A percentile compares a stretch with the other conserved stretches of the same genome.
Evolutionary conservation across 2,329 filamentous ascomycete genomes (phyloP).

Genomic region (Aureobasidium vineae): DNA sequence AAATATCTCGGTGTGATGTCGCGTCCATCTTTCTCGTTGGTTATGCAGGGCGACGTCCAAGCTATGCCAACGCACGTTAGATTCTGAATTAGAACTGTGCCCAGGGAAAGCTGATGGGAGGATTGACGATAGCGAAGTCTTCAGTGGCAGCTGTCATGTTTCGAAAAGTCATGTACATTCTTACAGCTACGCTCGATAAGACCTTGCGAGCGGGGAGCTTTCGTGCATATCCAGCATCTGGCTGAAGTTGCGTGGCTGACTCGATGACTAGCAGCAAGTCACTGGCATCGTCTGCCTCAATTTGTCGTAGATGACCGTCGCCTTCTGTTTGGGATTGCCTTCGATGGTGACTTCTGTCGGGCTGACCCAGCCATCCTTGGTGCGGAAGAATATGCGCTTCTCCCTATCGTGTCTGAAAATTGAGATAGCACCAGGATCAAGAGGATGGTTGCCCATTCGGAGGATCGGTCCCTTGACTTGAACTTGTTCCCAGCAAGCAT

Average conservation of each 20-base stretch:
- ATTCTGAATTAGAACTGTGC: not conserved
- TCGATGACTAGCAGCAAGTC: not conserved
- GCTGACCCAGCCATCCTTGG: constrained; percentile 11
- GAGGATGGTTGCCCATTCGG: not conserved
- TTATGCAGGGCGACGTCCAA: not conserved
- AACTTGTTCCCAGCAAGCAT: constrained; percentile 1
- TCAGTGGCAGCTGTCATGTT: too few relatives aligned
- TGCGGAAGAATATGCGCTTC: constrained; percentile 12
- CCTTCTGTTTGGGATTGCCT: constrained; percentile 16
- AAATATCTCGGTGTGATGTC: not conserved
- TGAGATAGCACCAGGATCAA: not conserved
- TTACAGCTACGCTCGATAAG: too few relatives aligned
- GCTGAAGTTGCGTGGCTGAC: too few relatives aligned
- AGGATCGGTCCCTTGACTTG: not conserved
- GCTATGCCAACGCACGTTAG: not conserved
- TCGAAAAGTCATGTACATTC: too few relatives aligned
- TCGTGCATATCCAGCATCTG: not conserved
- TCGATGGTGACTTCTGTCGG: constrained; percentile 20
- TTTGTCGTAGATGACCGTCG: constrained; percentile 3
- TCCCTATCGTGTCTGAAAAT: constrained; percentile 10
- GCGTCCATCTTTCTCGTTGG: not conserved
- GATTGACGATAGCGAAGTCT: too few relatives aligned
- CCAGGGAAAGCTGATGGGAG: too few relatives aligned
- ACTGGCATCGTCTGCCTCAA: not conserved
- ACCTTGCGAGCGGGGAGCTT: too few relatives aligned